phyloP scores from a whole-genome alignment of 2,329 filamentous ascomycete genomes.

The Hysterium pulicare region DNA sequence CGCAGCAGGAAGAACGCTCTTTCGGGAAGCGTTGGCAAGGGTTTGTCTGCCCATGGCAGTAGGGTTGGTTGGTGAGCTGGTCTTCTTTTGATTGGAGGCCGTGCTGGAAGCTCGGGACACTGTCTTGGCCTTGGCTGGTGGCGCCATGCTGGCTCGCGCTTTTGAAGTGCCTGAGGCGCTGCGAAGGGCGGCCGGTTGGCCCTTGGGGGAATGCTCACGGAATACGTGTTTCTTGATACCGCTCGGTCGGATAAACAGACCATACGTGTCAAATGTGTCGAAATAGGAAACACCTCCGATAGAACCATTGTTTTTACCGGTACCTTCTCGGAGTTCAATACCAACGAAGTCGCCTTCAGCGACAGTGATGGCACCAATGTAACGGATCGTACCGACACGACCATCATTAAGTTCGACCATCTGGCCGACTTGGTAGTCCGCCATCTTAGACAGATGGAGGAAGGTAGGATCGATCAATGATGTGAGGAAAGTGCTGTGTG shows the following conservation, averaged over 20 bases:
- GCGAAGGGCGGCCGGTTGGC: too few relatives aligned
- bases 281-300: constrained; percentile 89
- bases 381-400: constrained; percentile 73
- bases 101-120: background rate
- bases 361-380: constrained; percentile 75
- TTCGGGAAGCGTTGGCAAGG: background rate
- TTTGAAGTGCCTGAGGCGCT: background rate
- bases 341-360: constrained; percentile 83
- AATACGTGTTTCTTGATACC: constrained; percentile 56
- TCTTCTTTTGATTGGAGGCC: background rate
- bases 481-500: background rate
- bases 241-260: constrained; percentile 82
- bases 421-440: constrained; percentile 55
- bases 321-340: constrained; percentile 76
- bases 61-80: background rate
- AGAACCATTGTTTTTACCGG: constrained; percentile 91
- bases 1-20: background rate
- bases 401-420: constrained; percentile 76
- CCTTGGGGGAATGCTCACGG: constrained; percentile 46
- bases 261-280: constrained; percentile 64
- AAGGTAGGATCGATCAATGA: background rate
- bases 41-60: too few relatives aligned
- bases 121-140: too few relatives aligned
- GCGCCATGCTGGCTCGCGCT: background rate
- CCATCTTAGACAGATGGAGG: constrained; percentile 12